Conservation (phyloP, 164 flowering plant genomes). For the Stephania japonica region DNA sequence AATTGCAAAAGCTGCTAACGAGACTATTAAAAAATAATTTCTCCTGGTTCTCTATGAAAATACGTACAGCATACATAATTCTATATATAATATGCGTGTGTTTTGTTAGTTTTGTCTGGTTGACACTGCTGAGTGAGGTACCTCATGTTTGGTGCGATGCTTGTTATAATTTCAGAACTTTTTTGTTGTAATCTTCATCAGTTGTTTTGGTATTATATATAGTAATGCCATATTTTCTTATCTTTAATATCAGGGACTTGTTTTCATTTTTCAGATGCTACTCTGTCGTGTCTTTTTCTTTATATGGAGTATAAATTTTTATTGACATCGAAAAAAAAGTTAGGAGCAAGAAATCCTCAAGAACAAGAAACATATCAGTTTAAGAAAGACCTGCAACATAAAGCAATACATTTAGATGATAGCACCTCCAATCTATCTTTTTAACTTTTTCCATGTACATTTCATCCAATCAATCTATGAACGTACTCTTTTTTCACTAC, state of each 20-base stretch:
- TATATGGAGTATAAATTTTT: too few relatives aligned
- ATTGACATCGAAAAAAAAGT: too few relatives aligned
- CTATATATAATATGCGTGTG: too few relatives aligned
- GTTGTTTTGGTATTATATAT: not conserved
- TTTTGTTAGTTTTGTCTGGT: not conserved
- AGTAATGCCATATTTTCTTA: not conserved
- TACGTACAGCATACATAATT: too few relatives aligned
- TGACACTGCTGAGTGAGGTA: not conserved
- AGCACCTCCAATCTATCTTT: not conserved
- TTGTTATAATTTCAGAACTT: not conserved
- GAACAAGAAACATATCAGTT: too few relatives aligned
- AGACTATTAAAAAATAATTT: not conserved
- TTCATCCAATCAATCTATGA: too few relatives aligned
- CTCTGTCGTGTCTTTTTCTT: not conserved
- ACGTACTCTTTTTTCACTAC: not conserved
- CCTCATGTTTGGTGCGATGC: not conserved
- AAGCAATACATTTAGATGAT: too few relatives aligned
- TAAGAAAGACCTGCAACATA: too few relatives aligned
- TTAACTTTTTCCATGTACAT: not conserved
- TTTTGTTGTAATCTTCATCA: not conserved
- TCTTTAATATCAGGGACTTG: not conserved
- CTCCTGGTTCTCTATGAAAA: not conserved
- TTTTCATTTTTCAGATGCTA: not conserved
- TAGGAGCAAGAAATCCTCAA: too few relatives aligned
- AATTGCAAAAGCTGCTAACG: not conserved